Conservation (phyloP, 768 basidiomycete species). For the Melanogaster broomeanus region DNA sequence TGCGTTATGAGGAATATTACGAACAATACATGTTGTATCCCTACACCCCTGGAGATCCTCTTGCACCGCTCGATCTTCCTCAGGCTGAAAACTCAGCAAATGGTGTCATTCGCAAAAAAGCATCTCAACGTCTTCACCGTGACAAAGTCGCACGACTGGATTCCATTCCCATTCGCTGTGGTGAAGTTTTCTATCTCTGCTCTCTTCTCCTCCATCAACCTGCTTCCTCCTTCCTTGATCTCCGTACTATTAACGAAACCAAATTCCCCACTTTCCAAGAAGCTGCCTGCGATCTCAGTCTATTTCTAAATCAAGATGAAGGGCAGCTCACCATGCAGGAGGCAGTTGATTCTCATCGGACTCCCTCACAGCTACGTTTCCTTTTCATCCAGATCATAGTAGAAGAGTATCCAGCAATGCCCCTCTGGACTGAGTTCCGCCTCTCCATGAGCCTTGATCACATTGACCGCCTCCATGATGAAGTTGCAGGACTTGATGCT, state of each 20-base stretch:
- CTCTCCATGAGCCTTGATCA: slow-evolving; percentile 18
- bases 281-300: slow-evolving; percentile 21
- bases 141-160: slow-evolving; percentile 26
- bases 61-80: not conserved
- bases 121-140: not conserved
- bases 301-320: slow-evolving; percentile 27
- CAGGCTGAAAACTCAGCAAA: not conserved
- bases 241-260: slow-evolving; percentile 20
- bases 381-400: slow-evolving; percentile 41
- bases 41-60: not conserved
- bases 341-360: slow-evolving; percentile 30
- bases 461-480: slow-evolving; percentile 5
- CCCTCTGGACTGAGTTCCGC: slow-evolving; percentile 29
- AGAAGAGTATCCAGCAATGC: slow-evolving; percentile 31
- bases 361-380: slow-evolving; percentile 38
- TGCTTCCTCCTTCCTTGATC: slow-evolving; percentile 21
- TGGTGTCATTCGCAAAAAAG: not conserved
- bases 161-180: slow-evolving; percentile 23
- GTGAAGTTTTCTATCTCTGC: slow-evolving; percentile 38
- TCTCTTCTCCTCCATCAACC: slow-evolving; percentile 23
- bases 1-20: not conserved
- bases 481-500: too few species aligned
- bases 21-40: not conserved
- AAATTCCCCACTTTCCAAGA: slow-evolving; percentile 22
- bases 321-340: slow-evolving; percentile 35